Percentiles rank a stretch among this genome's conserved stretches.
Conservation (phyloP, 208 protist genomes). For the Wallacemonas sp. region DNA sequence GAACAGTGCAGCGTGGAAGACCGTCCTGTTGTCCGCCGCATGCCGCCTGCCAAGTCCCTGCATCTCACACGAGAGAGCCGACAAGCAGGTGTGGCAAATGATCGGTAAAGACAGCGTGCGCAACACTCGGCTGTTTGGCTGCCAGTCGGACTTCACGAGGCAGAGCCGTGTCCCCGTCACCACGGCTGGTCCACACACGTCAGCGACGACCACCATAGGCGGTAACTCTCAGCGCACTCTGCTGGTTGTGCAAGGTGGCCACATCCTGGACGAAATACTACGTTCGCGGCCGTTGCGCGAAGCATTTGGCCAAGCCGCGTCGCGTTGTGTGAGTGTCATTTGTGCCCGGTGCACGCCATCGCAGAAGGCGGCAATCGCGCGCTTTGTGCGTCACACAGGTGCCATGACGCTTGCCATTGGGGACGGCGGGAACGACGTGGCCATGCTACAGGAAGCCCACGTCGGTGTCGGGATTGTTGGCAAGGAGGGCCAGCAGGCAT, state of each 20-base stretch:
- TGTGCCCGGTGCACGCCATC: constrained; percentile 94
- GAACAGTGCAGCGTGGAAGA: not conserved
- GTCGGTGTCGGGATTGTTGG: constrained; percentile 92
- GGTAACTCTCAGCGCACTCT: constrained; percentile 13
- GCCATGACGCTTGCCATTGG: constrained; percentile 92
- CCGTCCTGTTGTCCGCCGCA: constrained; percentile 12
- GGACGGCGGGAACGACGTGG: constrained; percentile 96
- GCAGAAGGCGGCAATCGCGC: constrained; percentile 91
- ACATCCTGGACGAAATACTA: constrained; percentile 74
- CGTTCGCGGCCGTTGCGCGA: constrained; percentile 23
- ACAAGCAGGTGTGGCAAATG: not conserved
- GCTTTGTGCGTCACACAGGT: constrained; percentile 58
- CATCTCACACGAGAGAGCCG: not conserved
- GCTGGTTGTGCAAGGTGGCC: constrained; percentile 59
- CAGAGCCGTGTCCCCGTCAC: not conserved
- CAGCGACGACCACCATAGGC: not conserved
- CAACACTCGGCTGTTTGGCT: not conserved
- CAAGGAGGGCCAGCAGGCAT: constrained; percentile 93
- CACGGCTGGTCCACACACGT: not conserved
- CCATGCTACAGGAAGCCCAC: constrained; percentile 95
- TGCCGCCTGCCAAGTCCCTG: too few species aligned
- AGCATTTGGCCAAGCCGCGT: constrained; percentile 53
- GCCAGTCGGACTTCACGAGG: not conserved
- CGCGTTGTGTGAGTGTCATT: constrained; percentile 85
- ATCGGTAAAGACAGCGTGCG: not conserved